These are phyloP conservation scores for Psophocarpus tetragonolobus DNA, from an alignment of 306 rosid genomes.

Conservation along the genomic window DNA sequence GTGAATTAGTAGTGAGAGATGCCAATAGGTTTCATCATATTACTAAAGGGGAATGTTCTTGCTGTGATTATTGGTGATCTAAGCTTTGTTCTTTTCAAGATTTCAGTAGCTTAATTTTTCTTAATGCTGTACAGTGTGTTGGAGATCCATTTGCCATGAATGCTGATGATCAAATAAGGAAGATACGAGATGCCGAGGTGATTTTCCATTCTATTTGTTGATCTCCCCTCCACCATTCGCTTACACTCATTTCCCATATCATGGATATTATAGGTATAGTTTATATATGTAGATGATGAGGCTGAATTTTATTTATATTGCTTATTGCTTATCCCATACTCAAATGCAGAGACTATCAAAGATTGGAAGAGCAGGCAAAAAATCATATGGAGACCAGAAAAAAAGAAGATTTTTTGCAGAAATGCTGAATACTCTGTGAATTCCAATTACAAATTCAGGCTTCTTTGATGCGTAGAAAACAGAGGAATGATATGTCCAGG, in stretches of 20 bases:
- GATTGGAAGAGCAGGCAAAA: constrained; percentile 87
- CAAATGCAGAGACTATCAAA: constrained; percentile 81
- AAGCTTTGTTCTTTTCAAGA: not conserved
- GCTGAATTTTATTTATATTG: constrained; percentile 23
- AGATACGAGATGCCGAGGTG: constrained; percentile 96
- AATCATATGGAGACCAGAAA: constrained; percentile 75
- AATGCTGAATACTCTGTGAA: constrained; percentile 86
- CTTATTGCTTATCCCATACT: constrained; percentile 38
- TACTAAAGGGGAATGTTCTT: constrained; percentile 54
- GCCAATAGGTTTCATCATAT: constrained; percentile 65
- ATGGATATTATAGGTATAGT: constrained; percentile 6
- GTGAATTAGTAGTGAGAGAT: constrained; percentile 52
- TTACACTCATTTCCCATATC: not conserved
- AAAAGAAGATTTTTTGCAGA: constrained; percentile 89
- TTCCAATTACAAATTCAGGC: constrained; percentile 93
- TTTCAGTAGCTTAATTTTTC: not conserved
- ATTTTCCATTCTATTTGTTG: constrained; percentile 25
- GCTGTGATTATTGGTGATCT: constrained; percentile 61
- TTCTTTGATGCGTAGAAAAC: constrained; percentile 80
- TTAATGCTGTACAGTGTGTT: constrained; percentile 33
- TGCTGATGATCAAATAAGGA: constrained; percentile 86
- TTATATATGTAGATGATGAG: constrained; percentile 19
- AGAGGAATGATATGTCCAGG: constrained; percentile 86
- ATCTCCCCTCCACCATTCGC: not conserved
- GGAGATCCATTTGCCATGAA: constrained; percentile 96